Evolutionary conservation across 129 eudicot species (phyloP).

Genomic region (Ambrosia artemisiifolia): DNA sequence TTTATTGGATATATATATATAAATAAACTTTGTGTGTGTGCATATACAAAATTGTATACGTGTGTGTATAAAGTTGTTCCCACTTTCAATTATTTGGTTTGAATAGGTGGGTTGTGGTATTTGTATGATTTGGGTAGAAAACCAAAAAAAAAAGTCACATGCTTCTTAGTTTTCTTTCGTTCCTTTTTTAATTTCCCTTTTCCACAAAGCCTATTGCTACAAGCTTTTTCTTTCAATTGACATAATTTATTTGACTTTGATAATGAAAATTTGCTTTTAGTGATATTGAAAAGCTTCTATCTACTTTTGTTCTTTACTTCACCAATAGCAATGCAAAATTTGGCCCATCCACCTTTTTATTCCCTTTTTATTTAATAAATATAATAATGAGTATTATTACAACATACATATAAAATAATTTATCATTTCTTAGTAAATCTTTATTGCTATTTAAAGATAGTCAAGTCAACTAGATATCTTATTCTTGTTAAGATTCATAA

Average conservation of each 20-base stretch:
- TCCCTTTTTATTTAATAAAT: background rate
- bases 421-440: background rate
- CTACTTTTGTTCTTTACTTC: slow-evolving; percentile 21
- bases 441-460: background rate
- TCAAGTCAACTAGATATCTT: background rate
- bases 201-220: slow-evolving; percentile 24
- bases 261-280: slow-evolving; percentile 6
- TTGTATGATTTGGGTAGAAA: background rate
- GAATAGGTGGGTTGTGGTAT: slow-evolving; percentile 14
- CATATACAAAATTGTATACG: background rate
- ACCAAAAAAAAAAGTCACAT: slow-evolving; percentile 11
- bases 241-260: slow-evolving; percentile 28
- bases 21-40: no score
- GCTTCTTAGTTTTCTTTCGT: slow-evolving; percentile 11
- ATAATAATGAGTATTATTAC: background rate
- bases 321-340: slow-evolving; percentile 23
- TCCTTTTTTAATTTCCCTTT: slow-evolving; percentile 13
- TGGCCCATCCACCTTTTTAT: background rate
- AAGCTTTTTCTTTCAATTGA: slow-evolving; percentile 22
- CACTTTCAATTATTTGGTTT: slow-evolving; percentile 14
- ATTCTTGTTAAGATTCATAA: background rate
- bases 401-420: background rate
- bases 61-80: background rate
- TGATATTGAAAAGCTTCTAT: slow-evolving; percentile 17
- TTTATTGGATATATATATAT: no score